Conservation (phyloP, 371 early-diverging fungal genomes). For the Mucor saturninus region DNA sequence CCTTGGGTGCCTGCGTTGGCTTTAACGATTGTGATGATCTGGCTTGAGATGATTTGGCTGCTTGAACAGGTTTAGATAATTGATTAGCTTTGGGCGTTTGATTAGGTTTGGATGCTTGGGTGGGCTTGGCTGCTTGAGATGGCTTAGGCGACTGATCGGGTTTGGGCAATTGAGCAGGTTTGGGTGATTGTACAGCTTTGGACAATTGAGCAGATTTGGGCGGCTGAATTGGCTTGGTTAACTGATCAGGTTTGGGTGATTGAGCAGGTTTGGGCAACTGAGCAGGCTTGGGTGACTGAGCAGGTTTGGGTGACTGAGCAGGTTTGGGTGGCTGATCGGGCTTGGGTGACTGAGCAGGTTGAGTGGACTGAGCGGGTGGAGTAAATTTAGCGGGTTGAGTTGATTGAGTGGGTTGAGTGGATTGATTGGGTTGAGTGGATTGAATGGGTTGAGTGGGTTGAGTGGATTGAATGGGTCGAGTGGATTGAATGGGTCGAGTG, state of each 20-base stretch:
- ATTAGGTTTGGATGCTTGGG: not conserved
- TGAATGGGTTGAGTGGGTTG: not conserved
- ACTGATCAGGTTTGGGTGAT: not conserved
- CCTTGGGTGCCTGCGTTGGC: not conserved
- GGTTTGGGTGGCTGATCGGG: not conserved
- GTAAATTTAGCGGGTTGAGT: too few species aligned
- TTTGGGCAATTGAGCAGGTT: not conserved
- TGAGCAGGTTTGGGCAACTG: too few species aligned
- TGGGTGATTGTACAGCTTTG: not conserved
- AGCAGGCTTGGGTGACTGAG: not conserved
- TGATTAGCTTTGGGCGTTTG: not conserved
- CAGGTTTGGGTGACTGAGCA: not conserved
- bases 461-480: not conserved
- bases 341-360: not conserved
- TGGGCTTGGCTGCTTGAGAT: not conserved
- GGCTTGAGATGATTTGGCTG: not conserved
- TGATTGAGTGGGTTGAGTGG: too few species aligned
- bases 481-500: too few species aligned
- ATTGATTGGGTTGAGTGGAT: not conserved
- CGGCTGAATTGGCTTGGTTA: not conserved
- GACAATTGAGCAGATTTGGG: not conserved
- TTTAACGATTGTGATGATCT: not conserved
- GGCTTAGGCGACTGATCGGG: not conserved
- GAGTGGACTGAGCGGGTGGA: too few species aligned
- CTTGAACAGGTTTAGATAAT: not conserved